Evolutionary conservation across 164 flowering plant genomes (phyloP), one percentile per base, ranked within the genome.

Genomic region (Paratinospora sagittata): DNA sequence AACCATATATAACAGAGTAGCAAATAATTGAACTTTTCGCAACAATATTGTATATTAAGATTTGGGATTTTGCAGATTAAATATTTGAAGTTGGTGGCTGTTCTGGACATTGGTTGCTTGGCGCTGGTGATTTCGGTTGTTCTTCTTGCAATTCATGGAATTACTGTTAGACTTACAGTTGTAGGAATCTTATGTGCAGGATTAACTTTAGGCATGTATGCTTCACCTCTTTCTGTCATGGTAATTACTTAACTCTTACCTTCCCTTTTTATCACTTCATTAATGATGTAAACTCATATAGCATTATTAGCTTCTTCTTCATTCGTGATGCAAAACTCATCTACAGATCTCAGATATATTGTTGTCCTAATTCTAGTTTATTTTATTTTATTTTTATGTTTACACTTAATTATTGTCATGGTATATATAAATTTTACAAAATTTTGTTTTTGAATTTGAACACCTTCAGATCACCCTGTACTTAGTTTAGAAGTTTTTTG

Each of bases 201-300:
- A 12, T 75, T 89, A 26, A 88, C 90, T 17, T 62, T 91, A 10
- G 89, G 81, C 70, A 89, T 91, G 94, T 91, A 88, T 74, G 93
- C 82, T 23, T 71, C 94, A 0, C 97, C 97, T 27, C 49, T 88
- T 10, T 55, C 83, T 6, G 81, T 72, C 76, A 86, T 91, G 88
- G 97, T 89, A 84, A 74, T 39, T 23, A 7, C 7, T 43, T 47
- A 7, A 10, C 30, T 30, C 19, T 43, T n/a, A 10, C n/a, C 10
- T 66, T 8, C n/a, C 58, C n/a, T 39, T 52, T 16, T 10, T 52
- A n/a, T 19, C 47, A 6, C 17, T 26, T 23, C 3, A 23, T n/a
- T n/a, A n/a, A n/a, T n/a, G n/a, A n/a, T n/a, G n/a, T n/a, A n/a
- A n/a, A n/a, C n/a, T n/a, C n/a, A n/a, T n/a, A n/a, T n/a, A n/a